phyloP scores from a whole-genome alignment of 495 filamentous ascomycete species.

The Melanomma pulvis-pyrius region DNA sequence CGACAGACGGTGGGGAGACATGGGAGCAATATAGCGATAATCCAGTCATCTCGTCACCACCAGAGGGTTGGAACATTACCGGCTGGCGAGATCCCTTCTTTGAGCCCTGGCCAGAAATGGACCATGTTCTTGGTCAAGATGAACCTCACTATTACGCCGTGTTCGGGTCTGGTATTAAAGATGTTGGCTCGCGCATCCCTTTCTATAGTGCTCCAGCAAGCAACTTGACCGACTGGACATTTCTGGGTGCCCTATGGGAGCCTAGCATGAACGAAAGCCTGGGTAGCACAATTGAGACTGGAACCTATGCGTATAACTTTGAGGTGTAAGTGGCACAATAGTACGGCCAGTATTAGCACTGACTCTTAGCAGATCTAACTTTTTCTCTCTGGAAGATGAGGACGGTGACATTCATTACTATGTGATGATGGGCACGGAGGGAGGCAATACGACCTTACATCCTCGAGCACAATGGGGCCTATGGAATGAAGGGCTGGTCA shows the following conservation, averaged over 20 bases:
- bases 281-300: constrained; percentile 48
- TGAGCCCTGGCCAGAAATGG: constrained; percentile 50
- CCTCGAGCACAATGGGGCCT: constrained; percentile 45
- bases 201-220: constrained; percentile 55
- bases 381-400: constrained; percentile 50
- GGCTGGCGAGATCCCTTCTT: constrained; percentile 61
- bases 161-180: constrained; percentile 56
- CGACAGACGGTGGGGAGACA: constrained; percentile 53
- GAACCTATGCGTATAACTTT: constrained; percentile 60
- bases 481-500: constrained; percentile 49
- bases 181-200: constrained; percentile 53
- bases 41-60: constrained; percentile 53
- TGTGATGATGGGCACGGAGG: constrained; percentile 56
- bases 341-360: background rate
- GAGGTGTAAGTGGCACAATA: constrained; percentile 50
- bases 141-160: constrained; percentile 54
- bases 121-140: constrained; percentile 40
- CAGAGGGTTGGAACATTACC: constrained; percentile 53
- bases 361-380: constrained; percentile 40
- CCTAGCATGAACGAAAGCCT: constrained; percentile 48
- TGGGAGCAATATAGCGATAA: constrained; percentile 56
- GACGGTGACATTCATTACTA: constrained; percentile 51
- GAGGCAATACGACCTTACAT: constrained; percentile 47
- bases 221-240: constrained; percentile 56
- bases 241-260: constrained; percentile 53